Percentiles rank a stretch among this genome's conserved stretches.
These are phyloP conservation scores for Bipolaris oryzae DNA, from an alignment of 2,329 filamentous ascomycete species.

Conservation along the genomic window DNA sequence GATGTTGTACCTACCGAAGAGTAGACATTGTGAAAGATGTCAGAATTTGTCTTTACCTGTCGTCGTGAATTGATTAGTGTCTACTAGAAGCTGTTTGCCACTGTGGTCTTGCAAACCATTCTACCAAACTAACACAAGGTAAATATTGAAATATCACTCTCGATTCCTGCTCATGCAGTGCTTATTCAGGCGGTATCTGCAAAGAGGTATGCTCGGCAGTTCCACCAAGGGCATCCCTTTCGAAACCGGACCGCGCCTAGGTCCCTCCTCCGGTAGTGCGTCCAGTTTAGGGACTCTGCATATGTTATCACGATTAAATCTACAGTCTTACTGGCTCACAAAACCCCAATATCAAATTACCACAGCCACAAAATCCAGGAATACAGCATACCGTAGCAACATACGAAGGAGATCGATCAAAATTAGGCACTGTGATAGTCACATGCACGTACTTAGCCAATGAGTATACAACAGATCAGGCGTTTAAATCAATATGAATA, in stretches of 20 bases:
- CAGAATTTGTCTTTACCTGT: too few species aligned
- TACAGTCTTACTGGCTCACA: neutral
- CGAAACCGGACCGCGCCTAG: neutral
- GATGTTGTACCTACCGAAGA: too few species aligned
- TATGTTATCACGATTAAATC: neutral
- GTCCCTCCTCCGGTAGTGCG: neutral
- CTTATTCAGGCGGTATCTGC: too few species aligned
- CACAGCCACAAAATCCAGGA: neutral
- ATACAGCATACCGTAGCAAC: neutral
- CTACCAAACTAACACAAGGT: too few species aligned
- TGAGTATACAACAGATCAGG: neutral
- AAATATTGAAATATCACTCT: too few species aligned
- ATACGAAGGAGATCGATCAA: too few species aligned
- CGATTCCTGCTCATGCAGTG: too few species aligned
- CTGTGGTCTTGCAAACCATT: too few species aligned
- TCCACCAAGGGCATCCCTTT: constrained; percentile 3
- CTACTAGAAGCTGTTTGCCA: too few species aligned
- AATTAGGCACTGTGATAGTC: neutral
- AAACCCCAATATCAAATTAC: neutral
- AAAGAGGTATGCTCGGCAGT: too few species aligned
- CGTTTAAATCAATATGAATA: neutral
- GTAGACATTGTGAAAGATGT: too few species aligned
- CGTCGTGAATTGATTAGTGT: too few species aligned
- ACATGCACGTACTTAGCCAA: neutral
- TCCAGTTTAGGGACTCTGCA: neutral